Conservation (phyloP, 2,329 filamentous ascomycete genomes). For the Monilinia fructicola region DNA sequence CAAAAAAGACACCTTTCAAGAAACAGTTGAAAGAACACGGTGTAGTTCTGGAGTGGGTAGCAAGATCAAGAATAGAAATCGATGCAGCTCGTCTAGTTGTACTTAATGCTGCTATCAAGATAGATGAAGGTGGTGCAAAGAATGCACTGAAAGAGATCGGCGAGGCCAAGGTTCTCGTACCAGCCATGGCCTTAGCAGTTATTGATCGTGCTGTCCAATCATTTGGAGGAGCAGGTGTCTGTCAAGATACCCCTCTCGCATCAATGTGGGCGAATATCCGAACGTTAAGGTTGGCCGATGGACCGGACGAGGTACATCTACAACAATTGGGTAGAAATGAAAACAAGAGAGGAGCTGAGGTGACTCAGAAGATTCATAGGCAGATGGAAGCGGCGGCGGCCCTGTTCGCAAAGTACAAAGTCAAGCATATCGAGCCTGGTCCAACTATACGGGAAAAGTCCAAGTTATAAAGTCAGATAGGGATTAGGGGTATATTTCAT, state of each 20-base stretch:
- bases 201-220: slow-evolving; percentile 94
- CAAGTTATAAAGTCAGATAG: slow-evolving; percentile 37
- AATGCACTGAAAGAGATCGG: slow-evolving; percentile 89
- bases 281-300: slow-evolving; percentile 84
- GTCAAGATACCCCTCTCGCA: slow-evolving; percentile 90
- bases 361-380: slow-evolving; percentile 59
- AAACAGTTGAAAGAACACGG: slow-evolving; percentile 85
- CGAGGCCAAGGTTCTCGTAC: slow-evolving; percentile 90
- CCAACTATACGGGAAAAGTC: slow-evolving; percentile 36
- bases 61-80: slow-evolving; percentile 88
- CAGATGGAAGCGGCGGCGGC: slow-evolving; percentile 66
- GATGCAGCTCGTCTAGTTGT: slow-evolving; percentile 87
- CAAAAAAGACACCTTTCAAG: slow-evolving; percentile 85
- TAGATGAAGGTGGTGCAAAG: slow-evolving; percentile 88
- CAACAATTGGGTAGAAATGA: slow-evolving; percentile 79
- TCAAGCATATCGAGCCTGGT: slow-evolving; percentile 41
- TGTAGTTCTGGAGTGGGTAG: slow-evolving; percentile 93
- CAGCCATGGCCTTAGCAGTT: slow-evolving; percentile 75
- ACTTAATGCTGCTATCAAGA: slow-evolving; percentile 91
- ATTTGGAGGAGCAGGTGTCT: slow-evolving; percentile 86
- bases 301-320: slow-evolving; percentile 93
- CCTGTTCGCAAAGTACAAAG: slow-evolving; percentile 61
- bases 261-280: slow-evolving; percentile 77
- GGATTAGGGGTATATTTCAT: neutral
- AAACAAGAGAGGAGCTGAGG: slow-evolving; percentile 65